Conservation (phyloP, 2,329 filamentous ascomycete species). For the Ambrosiella cleistominuta region DNA sequence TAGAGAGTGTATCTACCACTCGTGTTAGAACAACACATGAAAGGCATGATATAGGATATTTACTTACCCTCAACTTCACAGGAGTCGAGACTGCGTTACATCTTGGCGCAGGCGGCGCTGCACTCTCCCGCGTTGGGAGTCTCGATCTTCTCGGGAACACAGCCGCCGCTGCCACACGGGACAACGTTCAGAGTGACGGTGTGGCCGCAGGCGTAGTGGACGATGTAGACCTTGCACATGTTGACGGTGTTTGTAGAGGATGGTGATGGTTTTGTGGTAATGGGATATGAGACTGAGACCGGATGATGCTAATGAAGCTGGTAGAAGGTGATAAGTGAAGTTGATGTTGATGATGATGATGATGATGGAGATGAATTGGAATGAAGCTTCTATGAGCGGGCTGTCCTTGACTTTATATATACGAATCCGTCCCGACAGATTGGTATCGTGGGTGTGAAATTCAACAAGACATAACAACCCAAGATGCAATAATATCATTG, state of each 20-base stretch:
- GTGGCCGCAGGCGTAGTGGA: slow-evolving; percentile 8
- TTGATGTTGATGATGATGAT: background rate
- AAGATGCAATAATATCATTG: no score
- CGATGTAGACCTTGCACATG: slow-evolving; percentile 7
- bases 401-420: slow-evolving; percentile 9
- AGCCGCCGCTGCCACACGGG: background rate
- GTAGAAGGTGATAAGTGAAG: background rate
- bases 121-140: no score
- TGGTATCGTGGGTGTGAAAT: slow-evolving; percentile 5
- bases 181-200: background rate
- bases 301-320: background rate
- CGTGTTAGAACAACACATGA: no score
- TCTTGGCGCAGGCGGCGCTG: background rate
- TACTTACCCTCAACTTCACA: background rate
- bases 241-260: background rate
- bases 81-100: background rate
- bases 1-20: background rate
- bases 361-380: background rate
- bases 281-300: background rate
- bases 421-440: slow-evolving; percentile 6
- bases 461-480: no score
- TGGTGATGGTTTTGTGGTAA: background rate
- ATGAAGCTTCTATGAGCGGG: background rate
- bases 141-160: background rate
- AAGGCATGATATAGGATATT: no score